phyloP scores from a whole-genome alignment of 2,329 filamentous ascomycete species.

The Ilyonectria sp. region DNA sequence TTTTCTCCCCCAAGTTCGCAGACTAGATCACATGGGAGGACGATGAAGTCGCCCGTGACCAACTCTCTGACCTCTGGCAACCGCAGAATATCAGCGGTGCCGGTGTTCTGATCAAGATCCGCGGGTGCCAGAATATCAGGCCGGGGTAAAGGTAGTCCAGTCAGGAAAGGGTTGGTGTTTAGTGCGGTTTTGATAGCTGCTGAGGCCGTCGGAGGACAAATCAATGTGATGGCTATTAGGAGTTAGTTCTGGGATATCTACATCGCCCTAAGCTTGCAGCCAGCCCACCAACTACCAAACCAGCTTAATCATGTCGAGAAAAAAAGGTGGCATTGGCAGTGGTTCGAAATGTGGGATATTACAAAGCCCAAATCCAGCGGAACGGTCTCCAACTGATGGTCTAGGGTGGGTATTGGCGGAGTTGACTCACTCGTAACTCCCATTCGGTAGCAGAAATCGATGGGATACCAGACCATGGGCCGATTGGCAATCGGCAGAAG shows the following conservation, averaged over 20 bases:
- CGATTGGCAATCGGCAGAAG: slow-evolving; percentile 86
- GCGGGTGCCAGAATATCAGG: slow-evolving; percentile 84
- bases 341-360: background rate
- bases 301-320: background rate
- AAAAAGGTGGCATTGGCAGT: background rate
- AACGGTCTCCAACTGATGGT: background rate
- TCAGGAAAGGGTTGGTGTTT: slow-evolving; percentile 84
- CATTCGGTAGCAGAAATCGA: slow-evolving; percentile 88
- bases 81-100: slow-evolving; percentile 90
- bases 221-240: slow-evolving; percentile 71
- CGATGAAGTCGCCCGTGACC: slow-evolving; percentile 88
- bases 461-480: slow-evolving; percentile 91
- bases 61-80: slow-evolving; percentile 85
- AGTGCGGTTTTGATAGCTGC: slow-evolving; percentile 79
- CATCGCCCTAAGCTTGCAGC: background rate
- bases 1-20: slow-evolving; percentile 89
- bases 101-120: slow-evolving; percentile 85
- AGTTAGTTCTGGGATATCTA: slow-evolving; percentile 40
- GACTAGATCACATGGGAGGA: slow-evolving; percentile 93
- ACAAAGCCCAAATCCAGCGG: background rate
- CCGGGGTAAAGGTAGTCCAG: slow-evolving; percentile 79
- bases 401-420: slow-evolving; percentile 1
- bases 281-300: background rate
- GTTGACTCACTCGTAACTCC: slow-evolving; percentile 77
- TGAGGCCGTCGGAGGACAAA: slow-evolving; percentile 76